These are phyloP conservation scores for Pleurotus tuber-regium DNA, from an alignment of 768 basidiomycete species.

Conservation along the genomic window DNA sequence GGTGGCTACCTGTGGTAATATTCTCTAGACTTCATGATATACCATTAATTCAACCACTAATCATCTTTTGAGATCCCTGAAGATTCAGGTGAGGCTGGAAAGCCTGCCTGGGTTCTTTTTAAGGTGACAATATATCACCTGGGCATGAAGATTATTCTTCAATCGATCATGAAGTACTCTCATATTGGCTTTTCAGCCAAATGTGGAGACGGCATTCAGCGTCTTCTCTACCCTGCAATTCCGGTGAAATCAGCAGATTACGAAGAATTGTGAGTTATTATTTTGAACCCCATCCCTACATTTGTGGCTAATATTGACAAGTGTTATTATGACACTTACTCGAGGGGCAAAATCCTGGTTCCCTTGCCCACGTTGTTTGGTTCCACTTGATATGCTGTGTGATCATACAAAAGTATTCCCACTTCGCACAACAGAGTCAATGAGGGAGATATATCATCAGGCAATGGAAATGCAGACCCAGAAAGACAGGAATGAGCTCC, in stretches of 20 bases:
- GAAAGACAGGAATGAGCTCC: constrained; percentile 10
- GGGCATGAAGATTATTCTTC: constrained; percentile 29
- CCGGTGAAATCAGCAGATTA: constrained; percentile 40
- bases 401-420: constrained; percentile 18
- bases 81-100: constrained; percentile 25
- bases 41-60: constrained; percentile 12
- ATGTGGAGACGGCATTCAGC: constrained; percentile 26
- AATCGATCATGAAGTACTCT: constrained; percentile 18
- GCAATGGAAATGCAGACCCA: constrained; percentile 12
- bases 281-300: not conserved
- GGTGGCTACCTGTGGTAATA: constrained; percentile 38
- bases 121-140: constrained; percentile 38
- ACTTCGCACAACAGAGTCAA: constrained; percentile 15
- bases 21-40: constrained; percentile 34
- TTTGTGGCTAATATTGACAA: not conserved
- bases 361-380: constrained; percentile 38
- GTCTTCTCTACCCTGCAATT: constrained; percentile 32
- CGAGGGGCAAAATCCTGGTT: constrained; percentile 23
- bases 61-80: constrained; percentile 16
- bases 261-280: constrained; percentile 40
- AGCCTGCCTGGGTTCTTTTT: constrained; percentile 26
- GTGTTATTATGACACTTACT: constrained; percentile 38
- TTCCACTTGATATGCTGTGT: constrained; percentile 23
- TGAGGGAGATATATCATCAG: constrained; percentile 13
- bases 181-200: constrained; percentile 18